Evolutionary conservation across 1,139 yeast species (phyloP), one percentile per base, ranked within the genome.

Genomic region (Geotrichum klebahnii): DNA sequence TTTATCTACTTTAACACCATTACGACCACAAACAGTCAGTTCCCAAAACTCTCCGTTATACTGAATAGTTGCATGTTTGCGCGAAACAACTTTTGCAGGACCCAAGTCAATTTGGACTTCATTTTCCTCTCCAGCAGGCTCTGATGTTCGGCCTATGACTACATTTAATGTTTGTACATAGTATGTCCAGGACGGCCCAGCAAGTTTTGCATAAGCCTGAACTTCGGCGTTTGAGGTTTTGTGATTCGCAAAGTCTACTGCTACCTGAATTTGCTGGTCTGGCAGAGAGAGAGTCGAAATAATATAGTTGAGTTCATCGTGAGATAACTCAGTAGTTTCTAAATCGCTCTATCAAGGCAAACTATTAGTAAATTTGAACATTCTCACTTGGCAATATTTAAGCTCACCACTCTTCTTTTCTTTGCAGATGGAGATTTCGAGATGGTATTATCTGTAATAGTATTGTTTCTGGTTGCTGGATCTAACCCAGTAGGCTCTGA

Each of bases 151-250:
- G 10, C 98, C 98, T 52, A 92, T 85, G 3, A 84, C 73, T 5
- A 92, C 79, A 16, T 78, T 78, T 51, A 92, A 72, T n/a, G 82
- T 75, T 64, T 89, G 88, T 45, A 92, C 97, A 64, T 89, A 92
- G 65, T 77, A 92, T 1, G 97, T 90, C 97, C 98, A 92, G 61
- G 80, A 81, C 38, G 77, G 74, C n/a, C 97, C 97, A 0, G 97
- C 90, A 46, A 90, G 83, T 66, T 90, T 90, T 38, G 97, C 97
- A 66, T 90, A 92, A 0, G 97, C 97, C 68, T 89, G 96, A 17
- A 92, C 92, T 64, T 88, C 96, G 32, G 87, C 78, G 54, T 87
- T 90, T 53, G 79, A 72, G 60, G 85, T 84, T 57, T 79, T 78
- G 45, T 83, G 88, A 67, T 92, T 92, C 12, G 82, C 71, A 58